These are phyloP conservation scores for Quercus phellos DNA, from an alignment of 331 rosid species.

Conservation along the genomic window DNA sequence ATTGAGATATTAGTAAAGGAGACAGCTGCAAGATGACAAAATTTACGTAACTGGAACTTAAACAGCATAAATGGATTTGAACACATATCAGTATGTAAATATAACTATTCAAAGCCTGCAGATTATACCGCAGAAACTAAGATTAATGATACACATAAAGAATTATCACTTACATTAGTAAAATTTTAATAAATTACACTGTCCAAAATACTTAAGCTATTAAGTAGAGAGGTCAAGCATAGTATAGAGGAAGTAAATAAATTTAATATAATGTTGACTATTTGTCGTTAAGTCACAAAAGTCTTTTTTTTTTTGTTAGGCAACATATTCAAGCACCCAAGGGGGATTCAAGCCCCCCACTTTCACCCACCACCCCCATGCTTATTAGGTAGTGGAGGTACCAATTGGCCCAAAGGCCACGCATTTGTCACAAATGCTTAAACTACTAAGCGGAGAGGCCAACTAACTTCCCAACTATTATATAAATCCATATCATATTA, in stretches of 20 bases:
- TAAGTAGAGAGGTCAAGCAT: background rate
- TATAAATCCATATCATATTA: background rate
- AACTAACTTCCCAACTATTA: background rate
- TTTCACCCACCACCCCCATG: no score
- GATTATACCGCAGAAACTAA: background rate
- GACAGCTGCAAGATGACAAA: background rate
- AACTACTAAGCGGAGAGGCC: background rate
- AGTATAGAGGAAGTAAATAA: background rate
- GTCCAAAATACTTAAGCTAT: background rate
- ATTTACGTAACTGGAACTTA: background rate
- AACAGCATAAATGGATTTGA: background rate
- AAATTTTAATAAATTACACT: background rate
- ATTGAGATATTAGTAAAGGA: conserved; percentile 1
- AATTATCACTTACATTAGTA: background rate
- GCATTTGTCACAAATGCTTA: background rate
- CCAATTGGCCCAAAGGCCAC: no score
- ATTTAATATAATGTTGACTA: background rate
- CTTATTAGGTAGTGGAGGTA: no score
- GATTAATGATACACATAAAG: background rate
- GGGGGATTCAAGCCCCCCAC: no score
- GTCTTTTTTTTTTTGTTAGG: no score
- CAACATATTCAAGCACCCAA: no score
- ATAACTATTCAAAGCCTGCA: background rate
- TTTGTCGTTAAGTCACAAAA: background rate
- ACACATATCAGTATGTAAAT: background rate